Percentiles rank a stretch among this genome's conserved stretches.
Evolutionary conservation across 768 basidiomycete species (phyloP).

Genomic region (Hemileccinum rubropunctum): DNA sequence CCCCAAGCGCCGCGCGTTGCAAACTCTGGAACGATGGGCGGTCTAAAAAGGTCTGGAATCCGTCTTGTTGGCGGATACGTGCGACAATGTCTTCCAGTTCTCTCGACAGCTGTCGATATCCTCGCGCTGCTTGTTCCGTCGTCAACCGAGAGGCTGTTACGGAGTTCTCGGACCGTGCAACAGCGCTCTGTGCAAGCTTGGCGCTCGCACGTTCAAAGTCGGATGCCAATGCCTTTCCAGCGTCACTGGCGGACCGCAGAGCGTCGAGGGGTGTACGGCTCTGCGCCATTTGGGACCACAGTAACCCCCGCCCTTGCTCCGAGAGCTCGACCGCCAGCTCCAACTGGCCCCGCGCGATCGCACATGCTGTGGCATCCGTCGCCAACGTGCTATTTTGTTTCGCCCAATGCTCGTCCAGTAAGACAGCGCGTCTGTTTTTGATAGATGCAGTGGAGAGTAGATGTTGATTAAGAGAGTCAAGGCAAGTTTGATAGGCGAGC

Average conservation of each 20-base stretch:
- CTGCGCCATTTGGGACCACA: slow-evolving; percentile 31
- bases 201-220: slow-evolving; percentile 23
- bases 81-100: slow-evolving; percentile 19
- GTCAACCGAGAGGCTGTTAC: slow-evolving; percentile 2
- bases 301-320: slow-evolving; percentile 29
- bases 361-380: slow-evolving; percentile 27
- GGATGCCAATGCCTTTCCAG: slow-evolving; percentile 21
- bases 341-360: slow-evolving; percentile 17
- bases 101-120: slow-evolving; percentile 13
- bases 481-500: slow-evolving; percentile 20
- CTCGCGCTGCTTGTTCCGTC: slow-evolving; percentile 13
- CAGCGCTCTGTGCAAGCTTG: slow-evolving; percentile 7
- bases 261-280: slow-evolving; percentile 26
- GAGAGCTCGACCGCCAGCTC: slow-evolving; percentile 34
- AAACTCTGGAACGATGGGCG: slow-evolving; percentile 19
- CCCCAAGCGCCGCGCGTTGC: slow-evolving; percentile 20
- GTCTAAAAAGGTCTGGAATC: slow-evolving; percentile 32
- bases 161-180: neutral
- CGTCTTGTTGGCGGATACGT: slow-evolving; percentile 22
- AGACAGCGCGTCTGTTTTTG: slow-evolving; percentile 10
- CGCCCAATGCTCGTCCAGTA: slow-evolving; percentile 6
- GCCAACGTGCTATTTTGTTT: slow-evolving; percentile 10
- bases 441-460: slow-evolving; percentile 18
- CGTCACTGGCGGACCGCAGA: slow-evolving; percentile 13
- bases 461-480: slow-evolving; percentile 18